A percentile compares a stretch with the other conserved stretches of the same genome.
phyloP scores from a whole-genome alignment of 108 stramenopile genomes.

The Cyclotella sp. region DNA sequence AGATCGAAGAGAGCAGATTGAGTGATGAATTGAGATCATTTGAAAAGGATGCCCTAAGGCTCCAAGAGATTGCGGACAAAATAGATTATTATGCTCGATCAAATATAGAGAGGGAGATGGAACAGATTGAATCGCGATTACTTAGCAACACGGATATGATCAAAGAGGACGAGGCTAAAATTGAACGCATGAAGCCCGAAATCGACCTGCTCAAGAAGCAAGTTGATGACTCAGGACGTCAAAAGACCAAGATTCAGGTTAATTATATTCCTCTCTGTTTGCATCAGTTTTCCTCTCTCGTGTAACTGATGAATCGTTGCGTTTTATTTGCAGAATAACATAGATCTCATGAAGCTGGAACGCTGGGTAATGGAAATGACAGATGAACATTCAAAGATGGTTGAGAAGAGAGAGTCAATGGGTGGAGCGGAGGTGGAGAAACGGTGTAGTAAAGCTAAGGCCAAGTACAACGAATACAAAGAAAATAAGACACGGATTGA shows the following conservation, averaged over 20 bases:
- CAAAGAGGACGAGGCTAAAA: conserved; percentile 30
- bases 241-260: conserved; percentile 13
- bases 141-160: conserved; percentile 21
- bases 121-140: conserved; percentile 45
- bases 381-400: conserved; percentile 19
- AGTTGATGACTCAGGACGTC: conserved; percentile 58
- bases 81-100: conserved; percentile 29
- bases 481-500: conserved; percentile 51
- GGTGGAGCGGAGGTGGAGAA: conserved; percentile 56
- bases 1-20: conserved; percentile 48
- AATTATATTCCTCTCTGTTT: neutral
- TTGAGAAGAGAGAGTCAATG: conserved; percentile 52
- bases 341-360: conserved; percentile 59
- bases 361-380: conserved; percentile 16
- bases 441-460: conserved; percentile 28
- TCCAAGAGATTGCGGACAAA: conserved; percentile 46
- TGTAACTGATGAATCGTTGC: neutral
- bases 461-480: conserved; percentile 40
- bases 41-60: conserved; percentile 44
- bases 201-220: conserved; percentile 57
- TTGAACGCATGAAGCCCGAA: conserved; percentile 47
- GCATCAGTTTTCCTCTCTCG: neutral
- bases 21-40: conserved; percentile 46
- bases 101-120: conserved; percentile 58
- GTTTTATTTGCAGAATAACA: conserved; percentile 59